Evolutionary conservation across 148 eudicot genomes (phyloP), one percentile per base, ranked within the genome.

Genomic region (Hydrangea macrophylla): DNA sequence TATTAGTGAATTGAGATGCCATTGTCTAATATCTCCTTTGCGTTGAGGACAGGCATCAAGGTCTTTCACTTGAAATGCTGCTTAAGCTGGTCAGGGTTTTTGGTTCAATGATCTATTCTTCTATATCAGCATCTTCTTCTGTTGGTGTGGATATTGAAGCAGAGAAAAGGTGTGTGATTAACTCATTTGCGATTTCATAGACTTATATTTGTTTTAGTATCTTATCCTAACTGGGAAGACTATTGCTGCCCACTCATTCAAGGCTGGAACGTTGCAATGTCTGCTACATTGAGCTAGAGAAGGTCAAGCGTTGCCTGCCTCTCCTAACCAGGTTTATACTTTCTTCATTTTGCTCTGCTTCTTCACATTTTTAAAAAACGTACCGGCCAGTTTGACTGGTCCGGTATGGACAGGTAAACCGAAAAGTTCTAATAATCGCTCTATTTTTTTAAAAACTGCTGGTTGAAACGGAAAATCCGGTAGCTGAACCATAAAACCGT

Each of bases 101-200:
- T 79, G 99, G 99, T 70, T 83, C 96, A 32, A 76, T 90, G 68
- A 89, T 94, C 56, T 90, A 90, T 80, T 82, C 99, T 48, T 81
- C 96, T 59, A 58, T 94, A 67, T 87, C 97, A 42, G 93, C 91
- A 26, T 82, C 97, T 45, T 77, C 98, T 57, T 85, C 90, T 28
- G 97, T 94, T 68, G 99, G 99, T 31, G 97, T 94, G 17, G 97
- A 94, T 78, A 90, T 94, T 69, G 99, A 94, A 82, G 96, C 96
- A 58, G 99, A 94, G 78, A 89, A 90, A 78, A 94, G 99, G 99
- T 94, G 73, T 50, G 69, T 28, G 60, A 45, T 30, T 6, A 55
- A 70, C 10, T n/a, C 12, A 60, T 10, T 30, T 3, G 1, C 26
- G 37, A 42, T 31, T 50, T 64, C 23, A 36, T 36, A 33, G 23